Percentiles rank a stretch among this genome's conserved stretches.
Evolutionary conservation across 2,329 filamentous ascomycete species (phyloP).

Genomic region (Calonectria hongkongensis): DNA sequence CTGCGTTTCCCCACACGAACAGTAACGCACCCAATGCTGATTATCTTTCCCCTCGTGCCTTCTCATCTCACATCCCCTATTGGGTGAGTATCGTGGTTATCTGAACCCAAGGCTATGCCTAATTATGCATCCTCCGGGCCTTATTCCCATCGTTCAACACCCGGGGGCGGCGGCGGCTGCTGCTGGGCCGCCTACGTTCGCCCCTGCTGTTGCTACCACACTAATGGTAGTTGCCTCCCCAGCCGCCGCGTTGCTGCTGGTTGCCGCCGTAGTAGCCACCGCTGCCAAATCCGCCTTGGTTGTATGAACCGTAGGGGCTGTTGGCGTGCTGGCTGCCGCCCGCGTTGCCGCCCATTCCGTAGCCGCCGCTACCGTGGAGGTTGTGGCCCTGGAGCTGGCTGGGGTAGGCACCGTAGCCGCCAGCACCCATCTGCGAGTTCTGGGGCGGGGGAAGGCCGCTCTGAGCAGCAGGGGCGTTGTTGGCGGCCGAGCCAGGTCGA

Average conservation of each 20-base stretch:
- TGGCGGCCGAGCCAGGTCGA: slow-evolving; percentile 75
- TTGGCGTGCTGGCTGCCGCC: slow-evolving; percentile 72
- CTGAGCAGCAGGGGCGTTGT: slow-evolving; percentile 69
- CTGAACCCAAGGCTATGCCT: slow-evolving; percentile 27
- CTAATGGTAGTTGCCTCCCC: slow-evolving; percentile 77
- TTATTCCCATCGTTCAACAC: slow-evolving; percentile 14
- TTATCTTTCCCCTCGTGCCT: slow-evolving; percentile 56
- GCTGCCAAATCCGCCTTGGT: slow-evolving; percentile 68
- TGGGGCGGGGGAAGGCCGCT: slow-evolving; percentile 75
- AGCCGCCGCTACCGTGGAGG: slow-evolving; percentile 73
- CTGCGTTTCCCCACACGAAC: slow-evolving; percentile 51
- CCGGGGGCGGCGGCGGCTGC: slow-evolving; percentile 18
- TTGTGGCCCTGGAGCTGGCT: slow-evolving; percentile 72
- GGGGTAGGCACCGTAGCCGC: slow-evolving; percentile 73
- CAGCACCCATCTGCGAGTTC: slow-evolving; percentile 72
- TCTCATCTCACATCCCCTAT: slow-evolving; percentile 45
- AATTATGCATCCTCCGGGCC: slow-evolving; percentile 22
- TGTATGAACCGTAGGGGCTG: slow-evolving; percentile 73
- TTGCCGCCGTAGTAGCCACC: slow-evolving; percentile 67
- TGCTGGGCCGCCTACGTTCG: slow-evolving; percentile 48
- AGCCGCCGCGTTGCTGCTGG: slow-evolving; percentile 70
- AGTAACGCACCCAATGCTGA: slow-evolving; percentile 55
- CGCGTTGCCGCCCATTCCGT: slow-evolving; percentile 72
- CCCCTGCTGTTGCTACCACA: slow-evolving; percentile 56
- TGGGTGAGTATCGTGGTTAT: slow-evolving; percentile 7